phyloP scores from a whole-genome alignment of 164 flowering plant species.

The Nymphaea colorata region DNA sequence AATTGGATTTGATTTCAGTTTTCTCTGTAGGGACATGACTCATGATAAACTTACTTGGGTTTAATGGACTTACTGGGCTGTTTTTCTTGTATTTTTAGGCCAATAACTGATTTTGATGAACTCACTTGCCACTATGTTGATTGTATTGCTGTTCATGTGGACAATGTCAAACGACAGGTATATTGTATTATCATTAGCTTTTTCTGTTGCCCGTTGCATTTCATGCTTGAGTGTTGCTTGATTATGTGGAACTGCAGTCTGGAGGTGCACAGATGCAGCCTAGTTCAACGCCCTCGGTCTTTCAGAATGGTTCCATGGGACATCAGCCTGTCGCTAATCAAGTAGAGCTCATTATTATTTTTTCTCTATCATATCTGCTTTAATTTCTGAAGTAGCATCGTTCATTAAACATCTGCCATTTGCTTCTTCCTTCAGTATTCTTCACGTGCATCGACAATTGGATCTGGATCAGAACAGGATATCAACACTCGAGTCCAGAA shows the following conservation, averaged over 20 bases:
- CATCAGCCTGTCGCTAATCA: neutral
- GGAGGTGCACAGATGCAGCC: neutral
- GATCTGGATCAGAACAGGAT: neutral
- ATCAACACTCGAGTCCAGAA: neutral
- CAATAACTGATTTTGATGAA: constrained; percentile 70
- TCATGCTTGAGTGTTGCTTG: no score
- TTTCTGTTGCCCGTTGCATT: no score
- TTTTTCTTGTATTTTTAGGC: constrained; percentile 35
- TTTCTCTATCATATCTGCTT: no score
- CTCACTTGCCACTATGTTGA: constrained; percentile 66
- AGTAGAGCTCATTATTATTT: neutral
- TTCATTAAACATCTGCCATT: neutral
- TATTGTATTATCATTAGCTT: neutral
- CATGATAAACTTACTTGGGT: no score
- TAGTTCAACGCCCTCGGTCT: no score
- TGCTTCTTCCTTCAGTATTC: neutral
- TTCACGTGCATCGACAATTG: neutral
- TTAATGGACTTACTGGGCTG: no score
- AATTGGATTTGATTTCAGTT: no score
- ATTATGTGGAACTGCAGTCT: neutral
- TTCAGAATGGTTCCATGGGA: neutral
- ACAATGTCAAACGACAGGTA: constrained; percentile 48
- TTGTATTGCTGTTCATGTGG: constrained; percentile 55
- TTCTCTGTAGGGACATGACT: no score
- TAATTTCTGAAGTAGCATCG: neutral